Evolutionary conservation across 148 eudicot species (phyloP), one percentile per base, ranked within the genome.

Genomic region (Cornus florida): DNA sequence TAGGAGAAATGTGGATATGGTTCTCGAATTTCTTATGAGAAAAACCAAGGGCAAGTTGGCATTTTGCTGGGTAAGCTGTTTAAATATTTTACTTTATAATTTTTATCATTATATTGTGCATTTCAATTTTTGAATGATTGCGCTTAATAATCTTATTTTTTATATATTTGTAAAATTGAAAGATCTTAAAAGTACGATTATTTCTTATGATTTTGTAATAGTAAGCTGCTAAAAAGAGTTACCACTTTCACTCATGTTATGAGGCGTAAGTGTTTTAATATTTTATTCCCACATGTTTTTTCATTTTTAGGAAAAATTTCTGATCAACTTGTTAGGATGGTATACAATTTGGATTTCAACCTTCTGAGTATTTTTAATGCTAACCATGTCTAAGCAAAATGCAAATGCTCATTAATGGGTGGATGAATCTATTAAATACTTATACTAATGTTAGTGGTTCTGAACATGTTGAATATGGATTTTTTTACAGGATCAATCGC

Each of bases 41-140:
- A 62, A 75, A n/a, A 72, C 56, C 59, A 84, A 78, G 81, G 5
- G 73, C 22, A 82, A 73, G 67, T 77, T 94, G 82, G 88, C 86
- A 53, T 94, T 94, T 73, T 87, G 89, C 82, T 94, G 94, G 98
- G 98, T 94, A 77, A 91, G 88, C 53, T 67, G 60, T 65, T 71
- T 50, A 46, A 68, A 1, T 6, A 22, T 33, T 48, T 46, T 33
- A 0, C 7, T 46, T 13, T 24, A 10, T 41, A 20, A 14, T 28
- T 33, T 28, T 24, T 57, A 39, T 13, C 35, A 28, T 24, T 75
- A 5, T 17, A 66, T 75, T 62, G 68, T 8, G 13, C 65, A n/a
- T 7, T 39, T 23, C 19, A 53, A 12, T 13, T 62, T 24, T 17
- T 62, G 66, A 0, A 13, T 57, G 2, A 13, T 57, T 20, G 66